These are phyloP conservation scores for Amaranthus hypochondriacus DNA, from an alignment of 148 eudicot genomes.

Conservation along the genomic window DNA sequence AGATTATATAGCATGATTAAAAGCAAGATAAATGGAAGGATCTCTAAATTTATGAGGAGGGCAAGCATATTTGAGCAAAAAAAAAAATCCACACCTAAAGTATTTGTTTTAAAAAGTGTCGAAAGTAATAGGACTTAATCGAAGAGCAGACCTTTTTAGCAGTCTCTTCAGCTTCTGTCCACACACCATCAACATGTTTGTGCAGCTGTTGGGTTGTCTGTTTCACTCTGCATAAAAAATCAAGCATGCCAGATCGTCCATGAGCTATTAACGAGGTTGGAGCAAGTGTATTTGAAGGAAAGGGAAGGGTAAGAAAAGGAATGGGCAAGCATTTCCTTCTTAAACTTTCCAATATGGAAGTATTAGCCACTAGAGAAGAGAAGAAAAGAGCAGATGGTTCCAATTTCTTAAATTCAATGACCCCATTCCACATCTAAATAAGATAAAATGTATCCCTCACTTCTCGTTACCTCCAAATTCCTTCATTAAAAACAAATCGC, in stretches of 20 bases:
- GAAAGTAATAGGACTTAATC: neutral
- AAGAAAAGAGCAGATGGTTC: neutral
- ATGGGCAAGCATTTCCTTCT: neutral
- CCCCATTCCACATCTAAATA: neutral
- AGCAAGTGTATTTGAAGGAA: slow-evolving; percentile 6
- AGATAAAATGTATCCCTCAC: neutral
- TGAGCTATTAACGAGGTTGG: slow-evolving; percentile 19
- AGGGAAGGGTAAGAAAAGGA: slow-evolving; percentile 22
- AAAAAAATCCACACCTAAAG: too few relatives aligned
- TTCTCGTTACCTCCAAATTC: neutral
- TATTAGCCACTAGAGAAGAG: neutral
- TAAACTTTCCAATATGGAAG: neutral
- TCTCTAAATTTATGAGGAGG: neutral
- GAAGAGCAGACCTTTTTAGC: slow-evolving; percentile 68
- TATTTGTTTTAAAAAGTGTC: neutral
- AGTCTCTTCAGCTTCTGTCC: slow-evolving; percentile 90
- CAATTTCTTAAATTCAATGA: neutral
- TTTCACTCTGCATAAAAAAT: slow-evolving; percentile 88
- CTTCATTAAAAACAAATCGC: neutral
- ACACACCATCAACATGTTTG: slow-evolving; percentile 88
- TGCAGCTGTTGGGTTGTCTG: slow-evolving; percentile 90
- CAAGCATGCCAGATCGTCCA: slow-evolving; percentile 60
- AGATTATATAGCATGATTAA: neutral
- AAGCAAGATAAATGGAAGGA: neutral
- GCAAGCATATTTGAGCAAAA: neutral